A percentile compares a stretch with the other conserved stretches of the same genome.
phyloP scores from a whole-genome alignment of 106 monocot genomes.

The Platanthera zijinensis region DNA sequence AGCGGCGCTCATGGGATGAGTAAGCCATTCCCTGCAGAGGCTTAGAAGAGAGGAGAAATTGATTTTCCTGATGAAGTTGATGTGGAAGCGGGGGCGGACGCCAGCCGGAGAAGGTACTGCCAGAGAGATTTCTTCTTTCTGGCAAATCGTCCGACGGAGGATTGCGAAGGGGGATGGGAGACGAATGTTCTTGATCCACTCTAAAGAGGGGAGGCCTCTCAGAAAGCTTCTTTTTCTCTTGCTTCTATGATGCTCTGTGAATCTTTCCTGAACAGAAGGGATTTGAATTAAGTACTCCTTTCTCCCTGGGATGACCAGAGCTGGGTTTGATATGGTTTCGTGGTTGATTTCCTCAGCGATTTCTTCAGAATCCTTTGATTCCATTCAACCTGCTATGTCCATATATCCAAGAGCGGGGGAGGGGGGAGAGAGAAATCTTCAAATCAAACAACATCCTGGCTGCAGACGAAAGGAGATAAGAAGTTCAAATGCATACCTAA shows the following conservation, averaged over 20 bases:
- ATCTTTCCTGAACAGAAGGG: slow-evolving; percentile 9
- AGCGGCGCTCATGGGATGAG: slow-evolving; percentile 51
- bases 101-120: slow-evolving; percentile 29
- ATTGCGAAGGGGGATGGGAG: slow-evolving; percentile 23
- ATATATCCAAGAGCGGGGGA: not conserved
- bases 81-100: slow-evolving; percentile 14
- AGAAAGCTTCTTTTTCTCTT: slow-evolving; percentile 3
- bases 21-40: slow-evolving; percentile 42
- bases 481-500: too few species aligned
- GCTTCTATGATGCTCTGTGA: not conserved
- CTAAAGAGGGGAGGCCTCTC: slow-evolving; percentile 15
- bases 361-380: not conserved
- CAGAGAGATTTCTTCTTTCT: slow-evolving; percentile 23
- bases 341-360: not conserved
- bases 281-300: slow-evolving; percentile 18
- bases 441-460: too few species aligned
- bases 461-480: too few species aligned
- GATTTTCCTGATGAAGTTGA: slow-evolving; percentile 17
- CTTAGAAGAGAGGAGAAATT: slow-evolving; percentile 13
- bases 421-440: too few species aligned
- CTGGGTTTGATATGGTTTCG: not conserved
- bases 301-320: slow-evolving; percentile 10
- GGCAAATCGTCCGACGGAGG: slow-evolving; percentile 11
- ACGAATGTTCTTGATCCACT: slow-evolving; percentile 15
- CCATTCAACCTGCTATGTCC: not conserved